Evolutionary conservation across 352 stramenopile genomes (phyloP), one percentile per base, ranked within the genome.

Genomic region (Plasmopara viticola): DNA sequence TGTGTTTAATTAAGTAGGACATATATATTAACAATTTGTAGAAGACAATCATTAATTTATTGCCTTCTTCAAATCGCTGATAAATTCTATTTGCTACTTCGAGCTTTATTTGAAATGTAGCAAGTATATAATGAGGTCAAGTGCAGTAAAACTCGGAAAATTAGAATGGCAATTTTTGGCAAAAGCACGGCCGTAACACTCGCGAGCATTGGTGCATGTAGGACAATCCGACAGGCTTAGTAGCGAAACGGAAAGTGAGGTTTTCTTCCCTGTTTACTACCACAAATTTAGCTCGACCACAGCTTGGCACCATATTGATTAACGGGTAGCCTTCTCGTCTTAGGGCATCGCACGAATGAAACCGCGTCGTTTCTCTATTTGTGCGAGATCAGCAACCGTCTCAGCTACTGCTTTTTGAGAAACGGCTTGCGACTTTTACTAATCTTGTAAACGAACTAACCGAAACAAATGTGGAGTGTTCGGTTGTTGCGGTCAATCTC

Each of bases 351-450:
- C 51, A 56, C 35, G 18, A 47, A 46, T 30, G 48, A 58, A 61
- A 64, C 57, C 31, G 46, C 46, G 34, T 35, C 14, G 20, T 33
- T 58, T 18, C 43, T 37, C 46, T 42, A 57, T 39, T 58, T 66
- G 57, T 54, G 44, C 52, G 5, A 45, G 31, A 39, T 30, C 54
- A 48, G 40, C 50, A 64, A 42, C 25, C 15, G 14, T 29, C 40
- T 45, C 10, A 12, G 14, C 40, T 44, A 28, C 33, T 6, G 9
- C 13, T 38, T 14, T 6, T 17, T 7, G 40, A 45, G 15, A 35
- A 39, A 49, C 44, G 29, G 20, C 31, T 35, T 35, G 31, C 31
- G 10, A 35, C 31, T 35, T 25, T 25, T 25, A 25, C 20, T 3
- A 25, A 25, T 3, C 20, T 25, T 3, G 20, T 25, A 25, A 25